phyloP scores from a whole-genome alignment of 2,329 filamentous ascomycete genomes.

The Taxawa tesnikishii region DNA sequence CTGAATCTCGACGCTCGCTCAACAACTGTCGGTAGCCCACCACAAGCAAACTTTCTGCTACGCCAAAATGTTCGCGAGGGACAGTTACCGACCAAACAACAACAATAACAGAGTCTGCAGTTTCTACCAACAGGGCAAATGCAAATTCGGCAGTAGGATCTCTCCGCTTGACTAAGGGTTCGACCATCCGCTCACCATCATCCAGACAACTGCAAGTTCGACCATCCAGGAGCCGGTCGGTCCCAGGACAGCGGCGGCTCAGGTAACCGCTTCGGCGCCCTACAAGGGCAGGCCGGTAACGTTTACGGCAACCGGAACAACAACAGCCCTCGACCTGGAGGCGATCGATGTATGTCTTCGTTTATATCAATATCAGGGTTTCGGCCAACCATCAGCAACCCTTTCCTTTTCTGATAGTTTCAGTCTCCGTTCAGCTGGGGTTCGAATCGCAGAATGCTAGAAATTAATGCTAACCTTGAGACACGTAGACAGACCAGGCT shows the following conservation, averaged over 20 bases:
- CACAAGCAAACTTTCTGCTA: too few relatives aligned
- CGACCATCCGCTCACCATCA: slow-evolving; percentile 29
- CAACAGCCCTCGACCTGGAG: slow-evolving; percentile 1
- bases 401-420: too few relatives aligned
- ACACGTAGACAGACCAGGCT: slow-evolving; percentile 1
- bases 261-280: slow-evolving; percentile 48
- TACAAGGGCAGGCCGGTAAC: slow-evolving; percentile 24
- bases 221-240: slow-evolving; percentile 39
- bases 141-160: slow-evolving; percentile 49
- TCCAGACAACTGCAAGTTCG: slow-evolving; percentile 45
- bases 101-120: slow-evolving; percentile 36
- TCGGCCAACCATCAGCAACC: too few relatives aligned
- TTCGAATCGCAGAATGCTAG: too few relatives aligned
- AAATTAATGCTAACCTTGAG: too few relatives aligned
- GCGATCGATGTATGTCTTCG: background rate
- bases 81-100: too few relatives aligned
- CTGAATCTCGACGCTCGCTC: too few relatives aligned
- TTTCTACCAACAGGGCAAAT: slow-evolving; percentile 53
- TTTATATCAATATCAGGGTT: too few relatives aligned
- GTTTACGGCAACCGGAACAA: slow-evolving; percentile 10
- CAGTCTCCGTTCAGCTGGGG: too few relatives aligned
- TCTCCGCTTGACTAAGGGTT: slow-evolving; percentile 1
- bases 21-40: too few relatives aligned
- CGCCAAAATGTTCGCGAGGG: too few relatives aligned
- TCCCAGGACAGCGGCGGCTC: slow-evolving; percentile 16